Evolutionary conservation across 441 rosid genomes (phyloP), one percentile per base, ranked within the genome.

Genomic region (Adansonia rubrostipa): DNA sequence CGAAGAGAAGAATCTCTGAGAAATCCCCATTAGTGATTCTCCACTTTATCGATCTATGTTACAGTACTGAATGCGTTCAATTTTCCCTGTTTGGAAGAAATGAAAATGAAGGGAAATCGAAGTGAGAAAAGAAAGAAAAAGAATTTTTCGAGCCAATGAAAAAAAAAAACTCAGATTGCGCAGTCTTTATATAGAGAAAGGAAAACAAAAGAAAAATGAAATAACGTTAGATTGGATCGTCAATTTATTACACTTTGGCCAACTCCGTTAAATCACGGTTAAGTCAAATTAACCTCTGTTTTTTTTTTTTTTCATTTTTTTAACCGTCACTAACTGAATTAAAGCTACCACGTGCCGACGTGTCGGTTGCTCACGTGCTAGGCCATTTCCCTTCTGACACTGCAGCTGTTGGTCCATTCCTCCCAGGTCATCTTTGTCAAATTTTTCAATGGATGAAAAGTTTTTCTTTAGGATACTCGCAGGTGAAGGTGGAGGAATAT

Each of bases 351-450:
- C 73, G 73, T 76, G 80, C 73, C 72, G 8, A 20, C 17, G 76
- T 66, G 86, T 83, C 84, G 82, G 80, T 83, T 14, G 24, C 40
- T 83, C 89, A 81, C 81, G 83, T 80, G 87, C 80, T 77, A 9
- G 47, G 7, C 60, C 84, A 79, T 47, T 73, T 75, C 65, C 4
- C 60, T 6, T 48, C 60, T 54, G 65, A 68, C 56, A 24, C 57
- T 47, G 48, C 19, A 9, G 47, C 22, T 24, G 22, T 44, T 48
- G 60, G 17, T 57, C 74, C 67, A 45, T 75, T 56, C 17, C 0
- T 11, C 51, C 77, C 77, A 70, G 6, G 45, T 79, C 74, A 73
- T 40, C 15, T 80, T 7, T 14, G 8, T 14, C 56, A 47, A 68
- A 13, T 2, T 58, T 58, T 69, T 50, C 13, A 20, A 6, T 45